Base-by-base conservation (phyloP, 164 flowering plant genomes). In the Malania oleifera region DNA sequence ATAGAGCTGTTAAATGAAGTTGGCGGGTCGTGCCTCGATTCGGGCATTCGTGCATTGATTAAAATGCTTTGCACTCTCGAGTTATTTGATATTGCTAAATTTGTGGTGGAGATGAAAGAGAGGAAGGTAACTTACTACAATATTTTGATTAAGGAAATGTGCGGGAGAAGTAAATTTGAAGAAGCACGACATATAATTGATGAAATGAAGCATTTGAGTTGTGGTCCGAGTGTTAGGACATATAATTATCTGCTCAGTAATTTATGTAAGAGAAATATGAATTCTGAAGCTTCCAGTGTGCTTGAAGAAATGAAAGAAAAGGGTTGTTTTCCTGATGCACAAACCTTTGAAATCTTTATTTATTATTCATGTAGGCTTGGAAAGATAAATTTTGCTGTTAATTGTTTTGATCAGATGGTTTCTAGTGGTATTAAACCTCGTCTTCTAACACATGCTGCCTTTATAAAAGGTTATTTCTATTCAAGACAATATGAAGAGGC, bases 291-390 rank as follows among this genome's bases (percentile, higher is more conserved):
- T 49, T 67, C 50, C 50, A 22, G 56, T 11, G n/a, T 83, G 37
- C 46, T 83, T 2, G 64, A 72, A 56, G 61, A 45, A 52, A 85
- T 88, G 91, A 57, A 52, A n/a, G 70, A 63, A 27, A 62, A 11
- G 28, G 73, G 74, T 14, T 71, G 62, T 58, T 57, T 37, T 60
- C 88, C 80, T 2, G 73, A 85, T 76, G 70, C 74, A 14, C 10
- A 79, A 17, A 79, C 96, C 28, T 85, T 71, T 64, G 90, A 88
- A 39, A 66, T 81, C 24, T 17, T 88, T 29, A 75, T 82, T 12
- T 49, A 13, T 52, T 53, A 68, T 47, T 67, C 51, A 1, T 77
- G 79, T 64, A 67, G 65, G 26, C 53, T 48, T 22, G 77, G 82
- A 10, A 70, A 71, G 43, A 61, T 81, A 47, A 82, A 82, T 57